Percentiles rank a stretch among this genome's conserved stretches.
Conservation (phyloP, 2,329 filamentous ascomycete species). For the Ascochyta koolunga region DNA sequence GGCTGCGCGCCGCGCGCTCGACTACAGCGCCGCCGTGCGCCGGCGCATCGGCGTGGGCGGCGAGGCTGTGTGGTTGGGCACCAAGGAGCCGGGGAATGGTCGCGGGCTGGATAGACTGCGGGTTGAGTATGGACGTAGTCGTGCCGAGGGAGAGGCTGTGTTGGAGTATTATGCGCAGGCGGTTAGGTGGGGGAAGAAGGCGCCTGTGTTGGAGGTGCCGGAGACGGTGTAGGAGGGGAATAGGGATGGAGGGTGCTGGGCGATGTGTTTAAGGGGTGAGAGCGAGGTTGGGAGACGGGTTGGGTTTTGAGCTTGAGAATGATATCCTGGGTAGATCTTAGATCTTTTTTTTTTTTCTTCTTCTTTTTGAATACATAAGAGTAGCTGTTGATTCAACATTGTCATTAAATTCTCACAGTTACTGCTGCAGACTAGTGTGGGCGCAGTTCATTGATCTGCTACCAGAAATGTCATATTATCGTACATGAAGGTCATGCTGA, state of each 20-base stretch:
- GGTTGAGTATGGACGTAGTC: slow-evolving; percentile 21
- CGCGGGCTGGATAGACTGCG: slow-evolving; percentile 19
- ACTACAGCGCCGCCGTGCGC: slow-evolving; percentile 29
- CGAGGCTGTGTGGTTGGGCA: slow-evolving; percentile 24
- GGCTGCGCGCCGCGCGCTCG: slow-evolving; percentile 29
- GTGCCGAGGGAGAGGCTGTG: slow-evolving; percentile 22
- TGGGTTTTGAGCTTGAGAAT: neutral
- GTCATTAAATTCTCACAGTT: no score
- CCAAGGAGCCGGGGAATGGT: neutral
- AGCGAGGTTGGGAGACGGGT: neutral
- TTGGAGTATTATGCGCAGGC: slow-evolving; percentile 34
- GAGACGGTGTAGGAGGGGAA: slow-evolving; percentile 22
- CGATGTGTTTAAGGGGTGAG: neutral
- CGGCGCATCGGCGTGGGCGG: slow-evolving; percentile 26
- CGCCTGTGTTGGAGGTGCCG: slow-evolving; percentile 22
- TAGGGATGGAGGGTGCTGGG: neutral
- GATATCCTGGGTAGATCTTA: slow-evolving; percentile 11
- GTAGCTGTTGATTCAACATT: no score
- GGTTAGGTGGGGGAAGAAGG: slow-evolving; percentile 28
- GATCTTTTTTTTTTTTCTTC: no score
- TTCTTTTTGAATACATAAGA: neutral
- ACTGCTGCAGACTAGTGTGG: neutral
- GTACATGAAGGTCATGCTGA: slow-evolving; percentile 31
- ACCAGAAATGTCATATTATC: slow-evolving; percentile 25
- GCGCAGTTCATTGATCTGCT: slow-evolving; percentile 19